These are phyloP conservation scores for Pseudoscleropodium purum DNA, from an alignment of 225 moss, liverwort and hornwort species.

Conservation along the genomic window DNA sequence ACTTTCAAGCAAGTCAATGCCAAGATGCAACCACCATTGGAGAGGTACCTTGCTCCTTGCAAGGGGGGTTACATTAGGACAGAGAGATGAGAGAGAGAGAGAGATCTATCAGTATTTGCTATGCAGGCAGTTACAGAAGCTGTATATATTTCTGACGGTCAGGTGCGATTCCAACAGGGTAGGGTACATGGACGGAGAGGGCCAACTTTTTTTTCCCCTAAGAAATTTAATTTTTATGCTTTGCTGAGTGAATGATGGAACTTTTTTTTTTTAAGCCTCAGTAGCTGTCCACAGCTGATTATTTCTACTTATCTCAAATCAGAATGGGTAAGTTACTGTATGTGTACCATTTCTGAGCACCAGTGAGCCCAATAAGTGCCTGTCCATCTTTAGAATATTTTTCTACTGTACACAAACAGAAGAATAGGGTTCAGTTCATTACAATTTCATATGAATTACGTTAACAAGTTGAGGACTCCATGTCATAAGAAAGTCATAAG, in stretches of 20 bases:
- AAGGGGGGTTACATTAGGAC: conserved; percentile 18
- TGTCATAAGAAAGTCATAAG: not conserved
- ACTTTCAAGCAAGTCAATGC: not conserved
- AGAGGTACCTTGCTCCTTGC: not conserved
- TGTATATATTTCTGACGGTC: not conserved
- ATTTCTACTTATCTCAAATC: not conserved
- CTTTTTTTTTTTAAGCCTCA: not conserved
- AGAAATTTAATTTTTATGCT: too few relatives aligned
- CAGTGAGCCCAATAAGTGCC: not conserved
- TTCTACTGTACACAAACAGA: not conserved
- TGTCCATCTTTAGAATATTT: not conserved
- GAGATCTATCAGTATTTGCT: not conserved
- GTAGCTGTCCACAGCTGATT: not conserved
- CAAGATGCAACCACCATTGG: not conserved
- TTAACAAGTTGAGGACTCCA: not conserved
- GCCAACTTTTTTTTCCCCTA: not conserved
- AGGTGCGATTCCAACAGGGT: not conserved
- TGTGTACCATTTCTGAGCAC: not conserved
- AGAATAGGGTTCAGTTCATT: not conserved
- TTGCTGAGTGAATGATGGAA: not conserved
- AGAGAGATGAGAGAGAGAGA: not conserved
- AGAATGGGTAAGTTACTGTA: not conserved
- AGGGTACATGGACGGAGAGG: not conserved
- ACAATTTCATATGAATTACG: not conserved
- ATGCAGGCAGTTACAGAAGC: conserved; percentile 13